These are phyloP conservation scores for Penicillium sp. DNA, from an alignment of 2,329 filamentous ascomycete species.

Conservation along the genomic window DNA sequence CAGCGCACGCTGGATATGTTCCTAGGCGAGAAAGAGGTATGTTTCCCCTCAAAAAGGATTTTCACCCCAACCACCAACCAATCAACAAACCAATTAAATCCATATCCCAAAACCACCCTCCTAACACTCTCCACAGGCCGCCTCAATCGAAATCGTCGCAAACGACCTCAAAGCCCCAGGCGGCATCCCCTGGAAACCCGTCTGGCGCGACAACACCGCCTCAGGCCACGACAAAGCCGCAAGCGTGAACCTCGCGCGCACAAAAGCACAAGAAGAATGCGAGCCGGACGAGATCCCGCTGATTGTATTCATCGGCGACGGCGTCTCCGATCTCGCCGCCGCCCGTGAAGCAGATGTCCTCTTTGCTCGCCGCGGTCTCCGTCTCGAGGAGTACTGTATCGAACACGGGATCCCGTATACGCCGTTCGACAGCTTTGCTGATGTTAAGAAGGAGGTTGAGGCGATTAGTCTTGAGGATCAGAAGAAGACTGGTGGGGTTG, in stretches of 20 bases:
- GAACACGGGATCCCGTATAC: slow-evolving; percentile 61
- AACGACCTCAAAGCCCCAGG: slow-evolving; percentile 63
- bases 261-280: slow-evolving; percentile 51
- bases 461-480: slow-evolving; percentile 59
- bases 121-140: too few species aligned
- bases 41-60: not conserved
- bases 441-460: slow-evolving; percentile 61
- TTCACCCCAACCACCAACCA: slow-evolving; percentile 7
- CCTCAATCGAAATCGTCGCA: slow-evolving; percentile 64
- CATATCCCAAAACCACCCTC: not conserved
- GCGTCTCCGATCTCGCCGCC: slow-evolving; percentile 64
- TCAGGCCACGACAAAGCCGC: slow-evolving; percentile 66
- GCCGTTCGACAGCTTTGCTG: slow-evolving; percentile 64
- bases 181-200: slow-evolving; percentile 61
- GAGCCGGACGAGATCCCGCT: slow-evolving; percentile 62
- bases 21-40: slow-evolving; percentile 56
- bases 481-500: slow-evolving; percentile 58
- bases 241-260: slow-evolving; percentile 61
- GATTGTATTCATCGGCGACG: slow-evolving; percentile 68
- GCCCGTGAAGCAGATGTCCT: slow-evolving; percentile 66
- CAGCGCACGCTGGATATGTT: slow-evolving; percentile 62
- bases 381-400: slow-evolving; percentile 64
- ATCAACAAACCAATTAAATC: not conserved
- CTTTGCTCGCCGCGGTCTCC: slow-evolving; percentile 63
- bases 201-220: slow-evolving; percentile 65